Base-by-base conservation (phyloP, 2,329 filamentous ascomycete genomes). In the Rhynchosporium agropyri region DNA sequence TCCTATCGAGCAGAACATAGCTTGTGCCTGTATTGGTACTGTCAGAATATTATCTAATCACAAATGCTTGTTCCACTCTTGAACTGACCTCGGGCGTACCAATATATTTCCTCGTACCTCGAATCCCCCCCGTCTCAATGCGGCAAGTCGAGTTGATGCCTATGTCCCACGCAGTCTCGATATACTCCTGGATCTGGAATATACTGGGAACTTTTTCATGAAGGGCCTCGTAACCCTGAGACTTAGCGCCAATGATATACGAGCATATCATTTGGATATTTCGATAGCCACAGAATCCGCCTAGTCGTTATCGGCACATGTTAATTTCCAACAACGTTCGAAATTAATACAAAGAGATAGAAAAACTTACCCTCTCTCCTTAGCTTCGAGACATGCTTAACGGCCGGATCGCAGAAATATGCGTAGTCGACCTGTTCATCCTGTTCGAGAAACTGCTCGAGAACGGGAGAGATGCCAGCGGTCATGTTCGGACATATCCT, bases 261-360 rank as follows among this genome's bases (percentile, higher is more conserved):
- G 92, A 94, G 13, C 89, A 79, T 69, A 97, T 77, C 87, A 96
- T 96, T 74, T 98, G 95, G 38, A 97, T 96, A 72, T 96, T 98
- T 46, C 94, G 85, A 74, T 97, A 98, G 3, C 94, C 94, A 74
- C 94, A 98, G 74, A 98, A 98, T 5, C 92, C 90, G 28, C 92
- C 92, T 85, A 28, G 15, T 12, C 43, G 9, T 40, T 31, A 46
- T 66, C 46, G 65, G 58, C 26, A 53, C 33, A 54, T 43, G 12
- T 13, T 36, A 28, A 33, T 15, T 13, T 43, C 20, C 26, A n/a
- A 12, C 10, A 13, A 38, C 42, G 3, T 49, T 28, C 33, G 33
- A 10, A 36, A 36, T 10, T 1, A 10, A 36, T 6, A 36, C 5
- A 36, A 36, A 1, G 9, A 36, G 36, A 13, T 8, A n/a, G 20